Base-by-base conservation (phyloP, 2,329 filamentous ascomycete species). In the Colletotrichum scovillei region DNA sequence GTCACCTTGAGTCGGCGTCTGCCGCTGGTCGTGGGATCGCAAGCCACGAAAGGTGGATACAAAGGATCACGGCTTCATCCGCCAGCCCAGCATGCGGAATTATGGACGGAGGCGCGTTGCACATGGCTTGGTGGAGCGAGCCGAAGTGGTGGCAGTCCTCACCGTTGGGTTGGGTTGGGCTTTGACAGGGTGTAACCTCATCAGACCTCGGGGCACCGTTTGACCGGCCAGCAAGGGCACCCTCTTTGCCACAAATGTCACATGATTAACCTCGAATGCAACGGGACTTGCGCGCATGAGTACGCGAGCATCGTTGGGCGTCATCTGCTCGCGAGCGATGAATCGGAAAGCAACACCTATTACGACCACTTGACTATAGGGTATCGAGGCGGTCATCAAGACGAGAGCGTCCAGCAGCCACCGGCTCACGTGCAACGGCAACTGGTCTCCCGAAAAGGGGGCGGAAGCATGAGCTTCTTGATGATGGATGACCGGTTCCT, bases 131-230 rank as follows among this genome's bases (percentile, higher is more conserved):
- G 59, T 69, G 69, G 69, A 69, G 66, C 32, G n/a, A 46, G 46
- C 42, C 22, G 49, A 60, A 56, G 19, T n/a, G 38, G 38, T 69
- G 67, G 49, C 32, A 63, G 58, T 30, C 56, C 42, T 69, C 66
- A 60, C 70, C 66, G 28, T 73, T 66, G 70, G 70, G 67, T 38
- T 70, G 60, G 66, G 55, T 73, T 73, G 67, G 71, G 62, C 71
- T 71, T 46, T 56, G 55, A 64, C 59, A 55, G 35, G 60, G 71
- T 71, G 56, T 56, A 71, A 66, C 71, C 71, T 73, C 55, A 57
- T 49, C 55, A 69, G 55, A 64, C 42, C 24, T 64, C 32, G n/a
- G 53, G 58, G 16, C 14, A 38, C 53, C 69, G 59, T 63, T 60
- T 5, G 46, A 60, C 60, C 60, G 42, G 53, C 64, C 69, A 38